These are phyloP conservation scores for Earliella scabrosa DNA, from an alignment of 1,284 basidiomycete species.

Conservation along the genomic window DNA sequence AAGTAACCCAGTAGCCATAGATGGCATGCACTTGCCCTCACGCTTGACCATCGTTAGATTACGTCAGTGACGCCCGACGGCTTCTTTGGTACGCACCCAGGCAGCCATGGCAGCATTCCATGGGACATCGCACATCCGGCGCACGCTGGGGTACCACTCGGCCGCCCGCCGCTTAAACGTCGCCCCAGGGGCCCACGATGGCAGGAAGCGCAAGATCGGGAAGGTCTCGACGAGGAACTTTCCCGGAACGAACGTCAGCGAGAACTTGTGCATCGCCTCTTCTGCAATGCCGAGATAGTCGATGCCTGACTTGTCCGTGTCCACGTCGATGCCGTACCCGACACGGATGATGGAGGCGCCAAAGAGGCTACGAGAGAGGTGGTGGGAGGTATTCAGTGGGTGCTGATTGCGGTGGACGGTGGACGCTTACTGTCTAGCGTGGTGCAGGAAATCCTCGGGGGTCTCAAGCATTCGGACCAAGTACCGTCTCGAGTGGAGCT, in stretches of 20 bases:
- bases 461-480: slow-evolving; percentile 2
- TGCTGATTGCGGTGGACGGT: too few relatives aligned
- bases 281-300: slow-evolving; percentile 14
- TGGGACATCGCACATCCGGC: slow-evolving; percentile 8
- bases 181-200: slow-evolving; percentile 12
- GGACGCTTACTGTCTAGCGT: slow-evolving; percentile 9
- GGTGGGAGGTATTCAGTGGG: too few relatives aligned
- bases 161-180: slow-evolving; percentile 10
- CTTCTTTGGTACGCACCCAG: slow-evolving; percentile 3
- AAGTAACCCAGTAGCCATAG: slow-evolving; percentile 5
- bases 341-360: slow-evolving; percentile 25
- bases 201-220: slow-evolving; percentile 13
- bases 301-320: slow-evolving; percentile 12
- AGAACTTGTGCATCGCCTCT: slow-evolving; percentile 11
- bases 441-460: slow-evolving; percentile 10
- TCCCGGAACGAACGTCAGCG: slow-evolving; percentile 6
- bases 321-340: slow-evolving; percentile 37
- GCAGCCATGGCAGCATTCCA: slow-evolving; percentile 8
- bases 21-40: not conserved
- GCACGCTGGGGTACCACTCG: not conserved
- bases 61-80: not conserved
- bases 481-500: slow-evolving; percentile 6
- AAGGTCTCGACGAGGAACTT: slow-evolving; percentile 17
- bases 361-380: not conserved
- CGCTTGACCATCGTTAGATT: not conserved